Conservation (phyloP, 495 filamentous ascomycete genomes). For the Articulospora tetracladia region DNA sequence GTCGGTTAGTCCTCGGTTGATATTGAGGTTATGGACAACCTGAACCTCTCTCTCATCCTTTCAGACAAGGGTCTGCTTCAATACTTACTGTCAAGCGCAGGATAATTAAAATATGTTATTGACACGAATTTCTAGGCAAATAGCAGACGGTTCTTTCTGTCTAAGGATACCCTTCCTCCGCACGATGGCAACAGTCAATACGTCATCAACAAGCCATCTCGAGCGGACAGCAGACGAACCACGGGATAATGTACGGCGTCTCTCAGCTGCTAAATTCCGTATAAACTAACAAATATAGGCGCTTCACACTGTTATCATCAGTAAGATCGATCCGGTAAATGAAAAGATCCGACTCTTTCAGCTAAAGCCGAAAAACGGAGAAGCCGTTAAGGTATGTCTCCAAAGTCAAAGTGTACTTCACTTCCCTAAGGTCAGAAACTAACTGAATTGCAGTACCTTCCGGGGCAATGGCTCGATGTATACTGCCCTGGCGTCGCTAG, state of each 20-base stretch:
- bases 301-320: slow-evolving; percentile 46
- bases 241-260: slow-evolving; percentile 46
- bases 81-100: too few species aligned
- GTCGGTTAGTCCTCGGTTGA: too few species aligned
- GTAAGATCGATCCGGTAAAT: slow-evolving; percentile 44
- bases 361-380: slow-evolving; percentile 31
- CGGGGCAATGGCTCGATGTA: slow-evolving; percentile 92
- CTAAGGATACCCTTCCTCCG: not conserved
- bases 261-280: slow-evolving; percentile 4
- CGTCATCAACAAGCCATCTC: slow-evolving; percentile 33
- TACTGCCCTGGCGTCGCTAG: slow-evolving; percentile 60
- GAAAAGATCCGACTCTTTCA: slow-evolving; percentile 45
- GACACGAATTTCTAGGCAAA: not conserved
- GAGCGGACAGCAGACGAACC: slow-evolving; percentile 71
- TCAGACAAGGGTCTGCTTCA: too few species aligned
- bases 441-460: slow-evolving; percentile 55
- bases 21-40: too few species aligned
- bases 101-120: too few species aligned
- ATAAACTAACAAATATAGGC: slow-evolving; percentile 22
- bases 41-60: too few species aligned
- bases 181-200: slow-evolving; percentile 8
- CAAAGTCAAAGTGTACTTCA: slow-evolving; percentile 18
- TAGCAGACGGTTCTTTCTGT: not conserved
- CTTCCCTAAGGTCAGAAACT: not conserved
- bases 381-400: slow-evolving; percentile 24